These are phyloP conservation scores for Spiraea crenata DNA, from an alignment of 331 rosid species.

Conservation along the genomic window DNA sequence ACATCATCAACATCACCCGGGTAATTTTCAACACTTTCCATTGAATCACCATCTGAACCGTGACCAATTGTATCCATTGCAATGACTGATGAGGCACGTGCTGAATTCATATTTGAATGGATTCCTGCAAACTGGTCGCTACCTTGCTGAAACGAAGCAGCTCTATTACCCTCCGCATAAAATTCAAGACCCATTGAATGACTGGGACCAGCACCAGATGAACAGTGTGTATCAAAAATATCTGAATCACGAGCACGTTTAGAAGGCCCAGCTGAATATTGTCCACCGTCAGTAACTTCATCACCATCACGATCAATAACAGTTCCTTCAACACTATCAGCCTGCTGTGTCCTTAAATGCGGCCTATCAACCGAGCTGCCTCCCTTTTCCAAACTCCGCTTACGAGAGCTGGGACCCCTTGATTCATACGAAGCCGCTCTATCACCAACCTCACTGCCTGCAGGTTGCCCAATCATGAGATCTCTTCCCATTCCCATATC, in stretches of 20 bases:
- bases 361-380: conserved; percentile 86
- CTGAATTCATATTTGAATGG: conserved; percentile 80
- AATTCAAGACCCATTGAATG: conserved; percentile 80
- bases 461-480: conserved; percentile 91
- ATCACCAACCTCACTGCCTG: conserved; percentile 98
- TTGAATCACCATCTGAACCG: conserved; percentile 75
- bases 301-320: conserved; percentile 97
- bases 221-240: conserved; percentile 67
- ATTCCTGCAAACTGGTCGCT: conserved; percentile 58
- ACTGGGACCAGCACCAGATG: conserved; percentile 98
- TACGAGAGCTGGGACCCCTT: conserved; percentile 96
- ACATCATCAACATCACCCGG: conserved; percentile 87
- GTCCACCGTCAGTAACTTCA: conserved; percentile 87
- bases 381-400: conserved; percentile 81
- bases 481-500: conserved; percentile 84
- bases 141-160: conserved; percentile 69
- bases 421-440: conserved; percentile 97
- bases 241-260: conserved; percentile 89
- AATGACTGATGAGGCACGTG: conserved; percentile 96
- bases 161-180: conserved; percentile 54
- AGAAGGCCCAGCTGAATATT: conserved; percentile 90
- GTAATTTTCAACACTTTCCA: conserved; percentile 97
- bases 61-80: conserved; percentile 94
- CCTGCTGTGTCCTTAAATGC: conserved; percentile 75
- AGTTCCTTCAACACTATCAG: conserved; percentile 97